phyloP scores from a whole-genome alignment of 306 rosid species.

The Sicyos edulis region DNA sequence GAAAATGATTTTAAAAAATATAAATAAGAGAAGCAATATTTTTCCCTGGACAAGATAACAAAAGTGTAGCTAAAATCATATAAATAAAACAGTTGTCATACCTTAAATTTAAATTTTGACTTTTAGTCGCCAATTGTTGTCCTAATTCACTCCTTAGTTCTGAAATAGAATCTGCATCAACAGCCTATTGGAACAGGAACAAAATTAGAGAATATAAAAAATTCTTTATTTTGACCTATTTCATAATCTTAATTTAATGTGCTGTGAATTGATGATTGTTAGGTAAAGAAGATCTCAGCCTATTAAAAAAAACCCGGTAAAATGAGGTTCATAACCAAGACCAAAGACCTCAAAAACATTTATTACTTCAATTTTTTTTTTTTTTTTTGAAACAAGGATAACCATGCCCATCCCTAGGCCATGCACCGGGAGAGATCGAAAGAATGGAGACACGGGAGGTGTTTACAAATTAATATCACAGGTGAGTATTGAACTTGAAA shows the following conservation, averaged over 20 bases:
- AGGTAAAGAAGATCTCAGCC: neutral
- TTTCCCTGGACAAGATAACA: neutral
- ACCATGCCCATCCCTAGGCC: too few species aligned
- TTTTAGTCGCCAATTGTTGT: constrained; percentile 69
- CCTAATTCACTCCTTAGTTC: constrained; percentile 81
- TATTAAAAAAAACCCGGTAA: neutral
- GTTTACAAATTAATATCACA: too few species aligned
- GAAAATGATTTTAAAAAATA: neutral
- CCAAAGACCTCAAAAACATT: constrained; percentile 3
- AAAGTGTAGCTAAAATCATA: neutral
- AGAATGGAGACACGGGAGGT: too few species aligned
- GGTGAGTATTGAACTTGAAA: too few species aligned
- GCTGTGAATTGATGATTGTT: neutral
- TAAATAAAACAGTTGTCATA: constrained; percentile 19
- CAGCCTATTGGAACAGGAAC: constrained; percentile 48
- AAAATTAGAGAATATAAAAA: constrained; percentile 5
- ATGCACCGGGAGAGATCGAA: too few species aligned
- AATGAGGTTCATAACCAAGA: neutral
- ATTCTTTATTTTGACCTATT: neutral
- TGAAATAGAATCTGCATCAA: constrained; percentile 57
- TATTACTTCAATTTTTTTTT: too few species aligned
- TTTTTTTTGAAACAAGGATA: too few species aligned
- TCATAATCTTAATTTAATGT: neutral
- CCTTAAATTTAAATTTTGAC: constrained; percentile 63
- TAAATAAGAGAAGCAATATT: neutral